A percentile compares a stretch with the other conserved stretches of the same genome.
These are phyloP conservation scores for Dothideomycetes sp. DNA, from an alignment of 2,329 filamentous ascomycete species.

Conservation along the genomic window DNA sequence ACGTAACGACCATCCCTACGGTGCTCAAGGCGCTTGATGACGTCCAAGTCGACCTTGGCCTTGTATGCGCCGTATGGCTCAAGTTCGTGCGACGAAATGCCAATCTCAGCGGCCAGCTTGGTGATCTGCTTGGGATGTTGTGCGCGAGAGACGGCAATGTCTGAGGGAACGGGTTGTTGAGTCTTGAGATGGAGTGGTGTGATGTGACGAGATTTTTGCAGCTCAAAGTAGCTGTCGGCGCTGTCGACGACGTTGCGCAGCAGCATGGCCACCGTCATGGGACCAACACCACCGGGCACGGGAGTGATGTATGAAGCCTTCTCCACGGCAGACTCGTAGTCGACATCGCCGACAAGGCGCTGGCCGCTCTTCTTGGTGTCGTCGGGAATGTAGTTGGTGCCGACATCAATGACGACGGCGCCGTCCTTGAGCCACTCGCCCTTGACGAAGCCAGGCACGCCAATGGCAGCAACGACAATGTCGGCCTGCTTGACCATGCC, in stretches of 20 bases:
- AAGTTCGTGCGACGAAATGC: slow-evolving; percentile 78
- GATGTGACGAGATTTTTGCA: slow-evolving; percentile 70
- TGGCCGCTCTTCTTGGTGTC: slow-evolving; percentile 83
- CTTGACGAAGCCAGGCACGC: slow-evolving; percentile 76
- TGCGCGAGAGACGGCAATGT: slow-evolving; percentile 82
- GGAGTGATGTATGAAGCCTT: slow-evolving; percentile 92
- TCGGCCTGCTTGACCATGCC: slow-evolving; percentile 75
- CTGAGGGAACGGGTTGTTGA: slow-evolving; percentile 76
- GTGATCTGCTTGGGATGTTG: slow-evolving; percentile 92
- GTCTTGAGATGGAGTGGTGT: slow-evolving; percentile 76
- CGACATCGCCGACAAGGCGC: slow-evolving; percentile 88
- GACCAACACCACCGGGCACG: slow-evolving; percentile 90
- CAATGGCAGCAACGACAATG: slow-evolving; percentile 86
- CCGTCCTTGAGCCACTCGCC: slow-evolving; percentile 93
- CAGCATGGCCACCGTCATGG: slow-evolving; percentile 98
- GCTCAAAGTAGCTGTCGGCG: slow-evolving; percentile 70
- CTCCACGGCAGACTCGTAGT: slow-evolving; percentile 73
- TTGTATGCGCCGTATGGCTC: slow-evolving; percentile 95
- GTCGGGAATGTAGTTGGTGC: slow-evolving; percentile 91
- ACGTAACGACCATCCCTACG: slow-evolving; percentile 84
- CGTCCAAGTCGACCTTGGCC: slow-evolving; percentile 79
- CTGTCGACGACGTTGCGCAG: slow-evolving; percentile 90
- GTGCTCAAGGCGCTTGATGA: slow-evolving; percentile 77
- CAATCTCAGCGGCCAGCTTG: slow-evolving; percentile 72
- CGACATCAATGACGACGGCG: slow-evolving; percentile 93